Evolutionary conservation across 805 yeast genomes (phyloP).

Genomic region (Nakazawaea ishiwadae): DNA sequence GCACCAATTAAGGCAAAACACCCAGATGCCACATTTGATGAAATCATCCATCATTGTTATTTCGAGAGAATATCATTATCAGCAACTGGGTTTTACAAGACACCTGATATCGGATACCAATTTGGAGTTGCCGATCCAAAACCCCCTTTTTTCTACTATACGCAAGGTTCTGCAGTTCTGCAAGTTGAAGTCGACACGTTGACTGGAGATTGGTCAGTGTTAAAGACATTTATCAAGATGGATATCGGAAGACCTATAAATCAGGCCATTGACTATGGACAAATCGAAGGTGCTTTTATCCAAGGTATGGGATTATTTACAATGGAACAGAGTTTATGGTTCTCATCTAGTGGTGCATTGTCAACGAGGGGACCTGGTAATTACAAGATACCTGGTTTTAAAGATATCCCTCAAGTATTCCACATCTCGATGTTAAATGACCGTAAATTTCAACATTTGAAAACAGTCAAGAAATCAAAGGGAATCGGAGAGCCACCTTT

Average conservation of each 20-base stretch:
- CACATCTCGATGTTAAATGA: conserved; percentile 36
- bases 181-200: conserved; percentile 41
- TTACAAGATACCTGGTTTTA: conserved; percentile 45
- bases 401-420: conserved; percentile 42
- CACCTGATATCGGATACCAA: conserved; percentile 41
- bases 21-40: conserved; percentile 32
- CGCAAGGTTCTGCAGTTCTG: conserved; percentile 40
- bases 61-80: conserved; percentile 39
- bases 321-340: conserved; percentile 43
- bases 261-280: conserved; percentile 46
- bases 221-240: conserved; percentile 40
- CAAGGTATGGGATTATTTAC: conserved; percentile 48
- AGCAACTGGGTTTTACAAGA: conserved; percentile 46
- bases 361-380: conserved; percentile 46
- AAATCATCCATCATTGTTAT: conserved; percentile 37
- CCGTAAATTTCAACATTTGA: conserved; percentile 36
- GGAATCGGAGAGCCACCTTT: conserved; percentile 51
- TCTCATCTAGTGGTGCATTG: conserved; percentile 33
- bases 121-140: conserved; percentile 37
- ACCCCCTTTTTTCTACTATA: conserved; percentile 42
- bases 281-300: conserved; percentile 45
- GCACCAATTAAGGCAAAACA: conserved; percentile 33
- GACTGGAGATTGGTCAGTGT: conserved; percentile 43
- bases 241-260: conserved; percentile 45
- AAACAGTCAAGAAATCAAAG: conserved; percentile 38